Percentiles rank a stretch among this genome's conserved stretches.
Conservation (phyloP, 108 stramenopile genomes). For the Fragilariopsis cylindrus region DNA sequence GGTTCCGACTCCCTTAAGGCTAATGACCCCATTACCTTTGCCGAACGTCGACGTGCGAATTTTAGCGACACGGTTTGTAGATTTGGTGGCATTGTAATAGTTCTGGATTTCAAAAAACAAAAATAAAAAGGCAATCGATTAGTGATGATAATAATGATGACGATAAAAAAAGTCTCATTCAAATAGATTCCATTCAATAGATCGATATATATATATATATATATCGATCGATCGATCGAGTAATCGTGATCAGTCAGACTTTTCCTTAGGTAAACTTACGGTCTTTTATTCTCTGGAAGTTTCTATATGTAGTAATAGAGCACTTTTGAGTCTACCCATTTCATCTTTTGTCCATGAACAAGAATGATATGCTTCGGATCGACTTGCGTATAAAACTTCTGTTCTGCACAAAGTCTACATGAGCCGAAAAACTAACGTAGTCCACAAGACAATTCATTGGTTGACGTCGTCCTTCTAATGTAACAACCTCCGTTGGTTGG, state of each 20-base stretch:
- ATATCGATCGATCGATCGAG: too few species aligned
- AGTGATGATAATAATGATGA: background rate
- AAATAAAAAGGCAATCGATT: background rate
- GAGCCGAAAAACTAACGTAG: slow-evolving; percentile 96
- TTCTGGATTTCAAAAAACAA: slow-evolving; percentile 57
- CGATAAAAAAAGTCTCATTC: too few species aligned
- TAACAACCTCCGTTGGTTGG: slow-evolving; percentile 94
- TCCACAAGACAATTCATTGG: slow-evolving; percentile 93
- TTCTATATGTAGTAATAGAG: slow-evolving; percentile 81
- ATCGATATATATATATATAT: too few species aligned
- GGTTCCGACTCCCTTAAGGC: slow-evolving; percentile 56
- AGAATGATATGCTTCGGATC: slow-evolving; percentile 94
- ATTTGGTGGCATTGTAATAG: slow-evolving; percentile 89
- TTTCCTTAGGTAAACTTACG: background rate
- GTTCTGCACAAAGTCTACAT: slow-evolving; percentile 98
- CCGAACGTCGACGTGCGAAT: slow-evolving; percentile 85
- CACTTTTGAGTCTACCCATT: slow-evolving; percentile 90
- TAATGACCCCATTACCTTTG: slow-evolving; percentile 88
- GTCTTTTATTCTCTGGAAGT: slow-evolving; percentile 49
- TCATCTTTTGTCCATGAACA: slow-evolving; percentile 98
- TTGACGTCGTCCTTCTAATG: slow-evolving; percentile 91
- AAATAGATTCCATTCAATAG: too few species aligned
- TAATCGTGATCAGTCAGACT: too few species aligned
- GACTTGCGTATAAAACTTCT: slow-evolving; percentile 85
- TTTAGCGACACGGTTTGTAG: slow-evolving; percentile 82